These are phyloP conservation scores for Spiromastix sp. DNA, from an alignment of 2,329 filamentous ascomycete species.

Conservation along the genomic window DNA sequence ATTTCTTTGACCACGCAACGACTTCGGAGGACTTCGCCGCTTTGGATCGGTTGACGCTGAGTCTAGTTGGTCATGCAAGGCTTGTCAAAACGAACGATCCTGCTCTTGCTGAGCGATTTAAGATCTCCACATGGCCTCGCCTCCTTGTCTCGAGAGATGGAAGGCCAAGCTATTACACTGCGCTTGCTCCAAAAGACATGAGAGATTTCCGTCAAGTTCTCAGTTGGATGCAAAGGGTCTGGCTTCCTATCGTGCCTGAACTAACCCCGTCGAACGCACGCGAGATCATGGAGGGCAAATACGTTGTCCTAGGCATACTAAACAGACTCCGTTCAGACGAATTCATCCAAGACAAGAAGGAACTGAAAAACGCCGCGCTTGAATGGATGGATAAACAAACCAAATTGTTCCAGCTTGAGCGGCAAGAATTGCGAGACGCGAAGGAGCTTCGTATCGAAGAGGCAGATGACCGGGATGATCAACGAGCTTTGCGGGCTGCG, in stretches of 20 bases:
- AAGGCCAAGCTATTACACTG: conserved; percentile 80
- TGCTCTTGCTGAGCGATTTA: conserved; percentile 68
- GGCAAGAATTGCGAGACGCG: conserved; percentile 83
- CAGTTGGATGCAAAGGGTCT: conserved; percentile 90
- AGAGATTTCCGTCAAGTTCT: conserved; percentile 72
- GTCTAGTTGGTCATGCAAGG: conserved; percentile 81
- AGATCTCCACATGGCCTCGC: conserved; percentile 95
- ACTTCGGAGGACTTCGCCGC: conserved; percentile 85
- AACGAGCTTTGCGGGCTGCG: conserved; percentile 72
- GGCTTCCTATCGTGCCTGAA: conserved; percentile 92
- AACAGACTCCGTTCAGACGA: conserved; percentile 69
- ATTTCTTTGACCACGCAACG: conserved; percentile 95
- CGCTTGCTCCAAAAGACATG: conserved; percentile 83
- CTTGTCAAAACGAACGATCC: conserved; percentile 83
- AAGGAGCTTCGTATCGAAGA: conserved; percentile 96
- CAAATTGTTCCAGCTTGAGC: conserved; percentile 80
- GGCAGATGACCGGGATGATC: conserved; percentile 84
- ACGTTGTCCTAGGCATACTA: conserved; percentile 87
- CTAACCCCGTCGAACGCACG: conserved; percentile 81
- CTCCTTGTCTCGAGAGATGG: conserved; percentile 82
- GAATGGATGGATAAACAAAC: conserved; percentile 99
- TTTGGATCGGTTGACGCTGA: conserved; percentile 74
- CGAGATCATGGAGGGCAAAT: conserved; percentile 89
- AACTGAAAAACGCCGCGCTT: conserved; percentile 88
- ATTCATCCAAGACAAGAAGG: conserved; percentile 66